Conservation (phyloP, 768 basidiomycete genomes). For the Asterophora parasitica region DNA sequence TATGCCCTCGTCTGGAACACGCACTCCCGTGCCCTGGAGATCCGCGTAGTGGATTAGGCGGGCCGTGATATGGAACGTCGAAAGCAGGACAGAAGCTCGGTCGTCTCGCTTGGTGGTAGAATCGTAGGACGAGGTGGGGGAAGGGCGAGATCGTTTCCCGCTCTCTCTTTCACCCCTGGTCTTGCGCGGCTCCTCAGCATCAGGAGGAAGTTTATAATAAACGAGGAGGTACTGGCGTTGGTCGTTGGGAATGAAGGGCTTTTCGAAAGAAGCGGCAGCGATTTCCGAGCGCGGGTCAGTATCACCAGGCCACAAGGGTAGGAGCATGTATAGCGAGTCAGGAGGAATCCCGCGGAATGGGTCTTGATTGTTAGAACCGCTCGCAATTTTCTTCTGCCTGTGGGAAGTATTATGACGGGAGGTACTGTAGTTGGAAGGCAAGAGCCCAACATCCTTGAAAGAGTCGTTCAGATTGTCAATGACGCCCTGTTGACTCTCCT, state of each 20-base stretch:
- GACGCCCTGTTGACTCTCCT: constrained; percentile 64
- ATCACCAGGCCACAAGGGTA: constrained; percentile 81
- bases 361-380: constrained; percentile 26
- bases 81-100: constrained; percentile 44
- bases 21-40: constrained; percentile 66
- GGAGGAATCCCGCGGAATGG: constrained; percentile 60
- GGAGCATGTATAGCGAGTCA: constrained; percentile 75
- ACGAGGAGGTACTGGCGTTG: constrained; percentile 72
- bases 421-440: constrained; percentile 46
- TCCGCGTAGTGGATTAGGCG: constrained; percentile 71
- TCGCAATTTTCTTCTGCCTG: constrained; percentile 28
- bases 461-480: constrained; percentile 68
- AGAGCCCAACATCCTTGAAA: constrained; percentile 74
- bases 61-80: constrained; percentile 69
- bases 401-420: constrained; percentile 24
- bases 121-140: constrained; percentile 34
- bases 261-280: constrained; percentile 22
- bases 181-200: constrained; percentile 23
- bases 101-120: constrained; percentile 30
- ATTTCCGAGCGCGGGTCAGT: constrained; percentile 44
- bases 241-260: constrained; percentile 40
- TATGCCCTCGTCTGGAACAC: constrained; percentile 67
- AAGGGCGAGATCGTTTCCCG: constrained; percentile 41
- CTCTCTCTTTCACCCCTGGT: constrained; percentile 26
- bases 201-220: constrained; percentile 53